Conservation (phyloP, 1,139 yeast genomes). For the Candida freyschussii region DNA sequence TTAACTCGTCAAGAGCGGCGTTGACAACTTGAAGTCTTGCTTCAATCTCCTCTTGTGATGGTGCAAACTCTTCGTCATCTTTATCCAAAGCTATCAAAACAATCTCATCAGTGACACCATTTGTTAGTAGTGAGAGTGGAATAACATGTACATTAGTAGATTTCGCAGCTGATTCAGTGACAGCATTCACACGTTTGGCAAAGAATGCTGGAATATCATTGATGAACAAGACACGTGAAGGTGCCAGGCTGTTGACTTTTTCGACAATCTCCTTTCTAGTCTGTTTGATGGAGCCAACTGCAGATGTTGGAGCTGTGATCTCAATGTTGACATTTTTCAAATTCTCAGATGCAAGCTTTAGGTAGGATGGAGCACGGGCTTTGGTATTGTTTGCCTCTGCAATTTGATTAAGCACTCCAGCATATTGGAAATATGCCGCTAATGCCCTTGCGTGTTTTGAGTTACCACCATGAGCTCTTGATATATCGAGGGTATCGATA, state of each 20-base stretch:
- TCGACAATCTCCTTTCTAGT: constrained; percentile 69
- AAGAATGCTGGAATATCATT: constrained; percentile 70
- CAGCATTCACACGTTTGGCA: constrained; percentile 40
- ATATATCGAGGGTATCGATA: constrained; percentile 72
- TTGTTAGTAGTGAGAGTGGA: constrained; percentile 40
- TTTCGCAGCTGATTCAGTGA: constrained; percentile 42
- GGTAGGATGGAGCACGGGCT: constrained; percentile 51
- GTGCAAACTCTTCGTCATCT: constrained; percentile 48
- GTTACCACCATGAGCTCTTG: constrained; percentile 83
- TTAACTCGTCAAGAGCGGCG: constrained; percentile 47
- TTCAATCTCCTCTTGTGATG: constrained; percentile 43
- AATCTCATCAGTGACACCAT: constrained; percentile 34
- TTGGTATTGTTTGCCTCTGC: constrained; percentile 42
- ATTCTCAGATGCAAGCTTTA: constrained; percentile 32
- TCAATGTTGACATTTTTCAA: constrained; percentile 34
- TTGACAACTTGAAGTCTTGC: constrained; percentile 46
- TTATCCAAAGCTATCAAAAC: constrained; percentile 45
- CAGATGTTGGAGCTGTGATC: constrained; percentile 38
- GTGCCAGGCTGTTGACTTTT: constrained; percentile 68
- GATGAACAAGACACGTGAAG: constrained; percentile 55
- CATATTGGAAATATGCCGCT: constrained; percentile 57
- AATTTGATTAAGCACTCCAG: constrained; percentile 41
- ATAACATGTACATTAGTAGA: constrained; percentile 51
- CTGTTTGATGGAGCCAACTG: constrained; percentile 39
- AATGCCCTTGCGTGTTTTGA: constrained; percentile 69